Percentiles rank a stretch among this genome's conserved stretches.
Evolutionary conservation across 106 monocot genomes (phyloP).

Genomic region (Phalaenopsis aphrodite): DNA sequence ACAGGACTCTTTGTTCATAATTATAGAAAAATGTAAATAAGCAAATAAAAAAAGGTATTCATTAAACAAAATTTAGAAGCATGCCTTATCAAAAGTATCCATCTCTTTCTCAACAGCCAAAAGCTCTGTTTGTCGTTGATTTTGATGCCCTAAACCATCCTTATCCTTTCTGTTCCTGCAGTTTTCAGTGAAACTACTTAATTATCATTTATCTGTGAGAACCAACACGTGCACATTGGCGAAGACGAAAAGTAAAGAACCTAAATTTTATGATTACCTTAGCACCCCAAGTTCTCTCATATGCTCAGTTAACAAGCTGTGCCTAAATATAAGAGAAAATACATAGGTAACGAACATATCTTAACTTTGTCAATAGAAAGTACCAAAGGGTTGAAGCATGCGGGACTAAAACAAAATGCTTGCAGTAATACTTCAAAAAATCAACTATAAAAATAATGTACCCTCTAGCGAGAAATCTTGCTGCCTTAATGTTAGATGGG

Average conservation of each 20-base stretch:
- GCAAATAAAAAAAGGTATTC: neutral
- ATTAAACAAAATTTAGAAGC: neutral
- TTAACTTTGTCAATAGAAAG: neutral
- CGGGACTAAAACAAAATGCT: neutral
- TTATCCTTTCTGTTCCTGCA: constrained; percentile 30
- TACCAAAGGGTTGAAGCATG: neutral
- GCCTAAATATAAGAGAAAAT: constrained; percentile 30
- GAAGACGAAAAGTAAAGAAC: constrained; percentile 10
- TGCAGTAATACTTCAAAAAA: neutral
- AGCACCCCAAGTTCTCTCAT: constrained; percentile 37
- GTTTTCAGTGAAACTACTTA: constrained; percentile 7
- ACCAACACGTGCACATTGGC: neutral
- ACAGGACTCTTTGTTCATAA: neutral
- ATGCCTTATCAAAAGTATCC: constrained; percentile 89
- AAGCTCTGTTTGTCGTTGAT: constrained; percentile 14
- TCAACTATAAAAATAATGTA: constrained; percentile 20
- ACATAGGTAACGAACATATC: constrained; percentile 6
- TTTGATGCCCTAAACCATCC: constrained; percentile 9
- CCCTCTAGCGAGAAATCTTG: constrained; percentile 87
- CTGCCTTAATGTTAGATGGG: constrained; percentile 92
- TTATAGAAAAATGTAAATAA: neutral
- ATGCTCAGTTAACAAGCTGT: constrained; percentile 64
- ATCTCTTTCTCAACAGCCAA: constrained; percentile 25
- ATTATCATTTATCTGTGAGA: neutral
- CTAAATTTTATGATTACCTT: constrained; percentile 36